Percentiles rank a stretch among this genome's conserved stretches.
These are phyloP conservation scores for Chiua virens DNA, from an alignment of 768 basidiomycete genomes.

Conservation along the genomic window DNA sequence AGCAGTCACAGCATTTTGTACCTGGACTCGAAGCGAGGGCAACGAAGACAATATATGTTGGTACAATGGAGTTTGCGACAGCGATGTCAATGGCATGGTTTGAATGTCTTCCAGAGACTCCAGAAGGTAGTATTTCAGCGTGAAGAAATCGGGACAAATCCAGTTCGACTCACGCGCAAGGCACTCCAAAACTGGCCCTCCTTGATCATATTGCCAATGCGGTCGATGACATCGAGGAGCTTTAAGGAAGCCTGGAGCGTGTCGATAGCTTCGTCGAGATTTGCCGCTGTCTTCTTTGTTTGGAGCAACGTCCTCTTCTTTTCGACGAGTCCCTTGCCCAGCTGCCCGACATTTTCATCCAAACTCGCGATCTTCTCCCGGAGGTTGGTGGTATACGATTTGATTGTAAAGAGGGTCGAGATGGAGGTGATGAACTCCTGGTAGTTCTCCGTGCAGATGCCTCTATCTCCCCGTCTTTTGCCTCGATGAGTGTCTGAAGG, in stretches of 20 bases:
- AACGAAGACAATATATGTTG: conserved; percentile 89
- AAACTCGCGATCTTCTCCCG: conserved; percentile 88
- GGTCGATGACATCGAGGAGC: conserved; percentile 88
- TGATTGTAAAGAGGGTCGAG: conserved; percentile 92
- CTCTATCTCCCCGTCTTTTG: conserved; percentile 97
- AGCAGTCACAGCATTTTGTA: conserved; percentile 91
- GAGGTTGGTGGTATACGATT: conserved; percentile 94
- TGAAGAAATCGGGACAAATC: conserved; percentile 19
- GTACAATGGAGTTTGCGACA: conserved; percentile 92
- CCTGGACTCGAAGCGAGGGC: conserved; percentile 84
- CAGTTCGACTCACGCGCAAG: conserved; percentile 65
- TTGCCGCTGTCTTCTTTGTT: conserved; percentile 88
- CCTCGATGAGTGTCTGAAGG: conserved; percentile 83
- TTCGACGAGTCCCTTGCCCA: conserved; percentile 85
- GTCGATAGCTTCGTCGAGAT: conserved; percentile 96
- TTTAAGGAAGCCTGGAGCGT: conserved; percentile 90
- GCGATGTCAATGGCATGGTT: conserved; percentile 80
- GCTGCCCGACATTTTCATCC: conserved; percentile 84
- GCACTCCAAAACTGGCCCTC: conserved; percentile 98
- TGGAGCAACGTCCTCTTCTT: conserved; percentile 91
- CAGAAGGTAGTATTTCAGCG: conserved; percentile 29
- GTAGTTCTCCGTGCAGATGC: conserved; percentile 94
- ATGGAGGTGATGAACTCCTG: conserved; percentile 98
- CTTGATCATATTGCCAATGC: conserved; percentile 90
- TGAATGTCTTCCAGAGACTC: conserved; percentile 96